Evolutionary conservation across 306 rosid genomes (phyloP), one percentile per base, ranked within the genome.

Genomic region (Trifolium pratense): DNA sequence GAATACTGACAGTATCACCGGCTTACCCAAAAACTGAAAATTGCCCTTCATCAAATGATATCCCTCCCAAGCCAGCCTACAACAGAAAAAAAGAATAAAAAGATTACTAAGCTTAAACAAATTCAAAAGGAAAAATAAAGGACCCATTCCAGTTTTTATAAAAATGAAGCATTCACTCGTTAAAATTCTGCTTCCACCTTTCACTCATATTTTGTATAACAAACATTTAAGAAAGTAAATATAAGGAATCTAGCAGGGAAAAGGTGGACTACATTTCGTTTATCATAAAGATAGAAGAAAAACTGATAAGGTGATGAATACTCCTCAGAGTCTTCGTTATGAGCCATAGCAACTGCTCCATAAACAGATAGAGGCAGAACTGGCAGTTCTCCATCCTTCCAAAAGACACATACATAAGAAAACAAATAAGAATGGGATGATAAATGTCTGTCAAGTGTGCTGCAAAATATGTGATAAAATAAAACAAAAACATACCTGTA

Each of bases 11-110:
- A 63, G 14, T 36, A 36, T 7, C 39, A 36, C 39, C 10, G 25
- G 70, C 81, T 68, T 85, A 88, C 97, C 97, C 98, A 42, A 91
- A 91, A 66, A 93, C 98, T 56, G 98, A 89, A 81, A 93, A 93
- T 68, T 93, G 96, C 14, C 98, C 98, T 84, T 93, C 98, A 53
- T 91, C 98, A 70, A 93, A 93, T n/a, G 97, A 93, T 75, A 93
- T 80, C 64, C 98, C 98, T 81, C 98, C 98, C 88, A 93, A 85
- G 81, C 98, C 98, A 61, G 98, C 87, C 97, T 93, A 80, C 31
- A 78, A 60, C 15, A 69, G 31, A 70, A 69, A 34, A 56, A 45
- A 60, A 65, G 34, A 51, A 15, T 9, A 67, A 53, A 56, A 66
- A 23, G 16, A 66, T 52, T 16, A 55, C 65, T 57, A 45, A 34